These are phyloP conservation scores for Teratosphaeria nubilosa DNA, from an alignment of 2,329 filamentous ascomycete genomes.

Conservation along the genomic window DNA sequence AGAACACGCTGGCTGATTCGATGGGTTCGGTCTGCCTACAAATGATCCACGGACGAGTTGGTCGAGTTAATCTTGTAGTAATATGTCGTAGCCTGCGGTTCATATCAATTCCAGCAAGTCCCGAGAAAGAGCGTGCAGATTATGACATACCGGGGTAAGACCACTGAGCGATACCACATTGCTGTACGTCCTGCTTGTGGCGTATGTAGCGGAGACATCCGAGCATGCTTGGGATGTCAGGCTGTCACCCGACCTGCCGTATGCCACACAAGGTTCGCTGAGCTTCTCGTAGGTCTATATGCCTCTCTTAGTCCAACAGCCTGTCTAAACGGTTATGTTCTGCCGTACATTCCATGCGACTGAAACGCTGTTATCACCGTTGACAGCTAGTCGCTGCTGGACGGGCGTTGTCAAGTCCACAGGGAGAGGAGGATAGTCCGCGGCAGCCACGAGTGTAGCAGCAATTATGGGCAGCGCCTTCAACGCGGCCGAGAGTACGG, in stretches of 20 bases:
- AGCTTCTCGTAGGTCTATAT: constrained; percentile 43
- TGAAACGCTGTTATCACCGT: constrained; percentile 39
- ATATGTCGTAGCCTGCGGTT: constrained; percentile 38
- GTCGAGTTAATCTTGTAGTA: constrained; percentile 50
- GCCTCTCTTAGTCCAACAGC: too few relatives aligned
- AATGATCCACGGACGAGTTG: constrained; percentile 45
- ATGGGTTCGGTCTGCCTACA: constrained; percentile 18
- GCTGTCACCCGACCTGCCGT: constrained; percentile 34
- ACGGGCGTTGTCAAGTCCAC: constrained; percentile 35
- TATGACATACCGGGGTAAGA: constrained; percentile 31
- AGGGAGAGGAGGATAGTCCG: background rate
- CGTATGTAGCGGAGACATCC: constrained; percentile 39
- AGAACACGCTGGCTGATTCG: background rate
- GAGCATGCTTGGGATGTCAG: constrained; percentile 38
- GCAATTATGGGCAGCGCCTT: background rate
- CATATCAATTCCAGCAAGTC: background rate
- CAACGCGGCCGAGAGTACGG: background rate
- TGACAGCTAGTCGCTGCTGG: constrained; percentile 45
- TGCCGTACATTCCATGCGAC: constrained; percentile 36
- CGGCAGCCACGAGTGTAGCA: background rate
- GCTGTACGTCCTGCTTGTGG: constrained; percentile 44
- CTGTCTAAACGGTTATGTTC: too few relatives aligned
- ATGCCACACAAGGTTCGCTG: constrained; percentile 40
- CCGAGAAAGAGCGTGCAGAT: background rate
- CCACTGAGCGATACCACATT: constrained; percentile 39